A percentile compares a stretch with the other conserved stretches of the same genome.
phyloP scores from a whole-genome alignment of 768 basidiomycete species.

The Myochromella boudieri region DNA sequence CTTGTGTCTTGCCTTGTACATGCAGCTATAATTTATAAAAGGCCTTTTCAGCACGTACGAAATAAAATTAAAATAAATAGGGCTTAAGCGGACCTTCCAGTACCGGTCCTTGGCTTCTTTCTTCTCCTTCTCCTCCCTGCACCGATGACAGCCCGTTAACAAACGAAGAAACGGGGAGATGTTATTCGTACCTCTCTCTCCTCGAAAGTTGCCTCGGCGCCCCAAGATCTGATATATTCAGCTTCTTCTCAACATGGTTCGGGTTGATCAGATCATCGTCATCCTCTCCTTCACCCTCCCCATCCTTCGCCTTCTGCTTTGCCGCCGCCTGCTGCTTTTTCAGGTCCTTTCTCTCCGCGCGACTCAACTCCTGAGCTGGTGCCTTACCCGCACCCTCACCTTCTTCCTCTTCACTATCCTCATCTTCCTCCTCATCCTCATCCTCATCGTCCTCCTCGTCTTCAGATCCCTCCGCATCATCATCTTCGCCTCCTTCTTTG shows the following conservation, averaged over 20 bases:
- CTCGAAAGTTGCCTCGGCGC: slow-evolving; percentile 62
- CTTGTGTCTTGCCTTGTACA: slow-evolving; percentile 80
- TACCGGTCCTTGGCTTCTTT: slow-evolving; percentile 85
- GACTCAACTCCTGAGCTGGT: slow-evolving; percentile 57
- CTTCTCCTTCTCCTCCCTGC: slow-evolving; percentile 90
- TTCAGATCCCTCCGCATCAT: slow-evolving; percentile 20
- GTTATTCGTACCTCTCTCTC: slow-evolving; percentile 54
- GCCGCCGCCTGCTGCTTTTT: slow-evolving; percentile 77
- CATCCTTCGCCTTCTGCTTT: slow-evolving; percentile 30
- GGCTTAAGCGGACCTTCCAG: slow-evolving; percentile 60
- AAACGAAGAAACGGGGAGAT: background rate
- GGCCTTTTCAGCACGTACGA: no score
- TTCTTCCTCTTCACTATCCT: slow-evolving; percentile 46
- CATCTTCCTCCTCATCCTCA: slow-evolving; percentile 17
- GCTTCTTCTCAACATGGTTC: slow-evolving; percentile 71
- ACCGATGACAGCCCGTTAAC: background rate
- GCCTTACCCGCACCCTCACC: slow-evolving; percentile 35
- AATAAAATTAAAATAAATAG: no score
- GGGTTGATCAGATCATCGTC: slow-evolving; percentile 78
- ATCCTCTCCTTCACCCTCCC: slow-evolving; percentile 47
- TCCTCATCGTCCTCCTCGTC: slow-evolving; percentile 36
- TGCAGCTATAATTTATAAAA: slow-evolving; percentile 67
- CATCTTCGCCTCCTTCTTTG: slow-evolving; percentile 45
- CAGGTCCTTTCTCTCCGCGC: slow-evolving; percentile 71
- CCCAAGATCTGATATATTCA: slow-evolving; percentile 75